Evolutionary conservation across 768 basidiomycete genomes (phyloP), one percentile per base, ranked within the genome.

Genomic region (Leccinum ochraceum): DNA sequence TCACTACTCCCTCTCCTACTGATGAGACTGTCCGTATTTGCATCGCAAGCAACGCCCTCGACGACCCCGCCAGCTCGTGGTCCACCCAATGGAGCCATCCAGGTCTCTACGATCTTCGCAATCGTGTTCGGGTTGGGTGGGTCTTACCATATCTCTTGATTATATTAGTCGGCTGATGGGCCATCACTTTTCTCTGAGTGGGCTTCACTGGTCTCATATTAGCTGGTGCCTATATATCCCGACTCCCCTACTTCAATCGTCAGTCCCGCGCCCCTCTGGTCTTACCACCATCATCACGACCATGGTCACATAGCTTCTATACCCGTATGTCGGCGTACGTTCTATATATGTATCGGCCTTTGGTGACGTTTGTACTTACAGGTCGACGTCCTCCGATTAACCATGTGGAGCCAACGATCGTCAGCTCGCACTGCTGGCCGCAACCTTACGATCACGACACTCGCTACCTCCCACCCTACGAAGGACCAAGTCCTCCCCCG

Each of bases 51-150:
- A 6, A 50, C 53, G 1, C 3, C 42, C 4, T 30, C 44, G 4
- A 6, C 44, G 3, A n/a, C 14, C 4, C 6, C 34, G 16, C 20
- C 55, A 20, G 24, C 26, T 13, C 0, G 16, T 3, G 17, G 28
- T 22, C 8, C 63, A 4, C 16, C 63, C 2, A 26, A 5, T 4
- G 59, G 52, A 22, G 11, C 53, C 6, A 58, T 67, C 2, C 61
- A 67, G 37, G 28, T 24, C 20, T 14, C 32, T 20, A 69, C 68
- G 1, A 58, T 69, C 22, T 1, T 56, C 2, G 58, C 50, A 1
- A 63, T 65, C 30, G 56, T 65, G 30, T 16, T 67, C 6, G 58
- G 68, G 13, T 17, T 65, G 36, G 58, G 68, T 69, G 46, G 16
- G 66, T 57, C 22, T 53, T 16, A 0, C 7, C 2, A 22, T 30